Base-by-base conservation (phyloP, 495 filamentous ascomycete species). In the Neurospora sp. region DNA sequence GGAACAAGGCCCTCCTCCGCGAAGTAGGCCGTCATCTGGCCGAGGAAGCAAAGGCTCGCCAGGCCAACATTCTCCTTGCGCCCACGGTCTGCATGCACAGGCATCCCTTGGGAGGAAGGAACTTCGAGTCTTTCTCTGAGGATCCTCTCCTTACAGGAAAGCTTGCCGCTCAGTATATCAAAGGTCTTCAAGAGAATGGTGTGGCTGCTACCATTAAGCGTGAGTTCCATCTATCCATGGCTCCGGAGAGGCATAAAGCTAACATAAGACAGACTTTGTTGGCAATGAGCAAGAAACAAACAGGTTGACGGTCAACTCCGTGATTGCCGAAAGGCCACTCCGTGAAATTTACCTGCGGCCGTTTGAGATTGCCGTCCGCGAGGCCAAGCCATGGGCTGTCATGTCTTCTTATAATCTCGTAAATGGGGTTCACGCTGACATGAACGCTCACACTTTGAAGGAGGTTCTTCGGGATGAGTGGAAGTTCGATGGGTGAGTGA, bases 331-430 rank as follows among this genome's bases (percentile, higher is more conserved):
- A 74, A 85, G 93, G 41, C 89, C 92, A 9, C 79, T 96, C 72
- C 87, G 93, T 27, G 94, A 97, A 79, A 85, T 96, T 9, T 97
- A 94, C 75, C 88, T 95, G 10, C 84, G 90, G 74, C 93, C 93
- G 0, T 96, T 96, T 79, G 91, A 94, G 81, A 89, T 93, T 78
- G 92, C 92, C 3, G 84, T 93, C 74, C 85, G 92, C n/a, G 93
- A 95, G 72, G 89, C 91, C 48, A 88, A 89, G 53, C 90, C 92
- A 5, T 90, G 91, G 83, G 91, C 92, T 41, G 79, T 95, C 69
- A 96, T 96, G 93, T 90, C 88, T 1, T 89, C 91, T n/a, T 96
- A 96, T 74, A 95, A 95, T 76, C 83, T 90, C n/a, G 83, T 95
- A 73, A 94, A 95, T 78, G 93, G 93, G 0, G 83, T 84, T 10